Evolutionary conservation across 129 eudicot genomes (phyloP).

Genomic region (Solidago caesia): DNA sequence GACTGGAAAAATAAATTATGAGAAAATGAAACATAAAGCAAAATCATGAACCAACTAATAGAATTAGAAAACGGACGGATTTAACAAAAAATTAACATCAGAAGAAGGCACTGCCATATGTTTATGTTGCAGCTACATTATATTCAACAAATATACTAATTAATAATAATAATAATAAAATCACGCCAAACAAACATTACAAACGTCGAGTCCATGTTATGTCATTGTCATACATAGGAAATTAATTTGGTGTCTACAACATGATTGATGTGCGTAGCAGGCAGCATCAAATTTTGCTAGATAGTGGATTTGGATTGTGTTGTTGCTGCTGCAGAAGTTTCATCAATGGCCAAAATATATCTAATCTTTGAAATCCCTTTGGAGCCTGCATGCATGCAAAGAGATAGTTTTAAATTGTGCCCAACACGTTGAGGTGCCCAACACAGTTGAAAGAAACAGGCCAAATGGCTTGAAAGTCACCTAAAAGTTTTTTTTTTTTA

Average conservation of each 20-base stretch:
- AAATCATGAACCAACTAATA: too few relatives aligned
- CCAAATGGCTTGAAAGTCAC: not conserved
- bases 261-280: not conserved
- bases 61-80: too few relatives aligned
- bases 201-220: not conserved
- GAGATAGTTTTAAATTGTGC: not conserved
- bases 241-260: constrained; percentile 6
- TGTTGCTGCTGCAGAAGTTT: constrained; percentile 59
- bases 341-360: constrained; percentile 97
- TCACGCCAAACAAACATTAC: constrained; percentile 18
- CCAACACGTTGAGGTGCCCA: not conserved
- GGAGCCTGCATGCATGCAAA: constrained; percentile 56
- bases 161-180: not conserved
- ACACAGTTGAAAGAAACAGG: not conserved
- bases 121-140: too few relatives aligned
- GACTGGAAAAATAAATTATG: too few relatives aligned
- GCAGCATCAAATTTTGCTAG: constrained; percentile 42
- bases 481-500: not conserved
- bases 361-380: constrained; percentile 68
- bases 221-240: constrained; percentile 15
- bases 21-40: too few relatives aligned
- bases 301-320: constrained; percentile 22
- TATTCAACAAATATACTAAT: too few relatives aligned
- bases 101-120: too few relatives aligned
- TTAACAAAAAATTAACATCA: too few relatives aligned